phyloP scores from a whole-genome alignment of 768 basidiomycete species.

The Neoboletus subvelutipes region DNA sequence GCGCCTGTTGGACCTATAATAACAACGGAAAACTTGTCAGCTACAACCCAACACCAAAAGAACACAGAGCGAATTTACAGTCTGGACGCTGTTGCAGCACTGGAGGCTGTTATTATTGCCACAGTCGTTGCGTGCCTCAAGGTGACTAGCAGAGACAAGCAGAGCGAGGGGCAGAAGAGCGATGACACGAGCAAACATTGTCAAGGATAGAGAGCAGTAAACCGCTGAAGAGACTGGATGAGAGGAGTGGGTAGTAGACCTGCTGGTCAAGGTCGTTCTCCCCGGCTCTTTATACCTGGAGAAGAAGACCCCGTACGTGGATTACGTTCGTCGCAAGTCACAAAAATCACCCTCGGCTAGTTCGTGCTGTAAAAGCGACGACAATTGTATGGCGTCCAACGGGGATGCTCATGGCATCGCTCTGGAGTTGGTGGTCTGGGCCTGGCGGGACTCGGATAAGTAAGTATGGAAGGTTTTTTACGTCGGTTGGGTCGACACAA shows the following conservation, averaged over 20 bases:
- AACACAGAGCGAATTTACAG: not conserved
- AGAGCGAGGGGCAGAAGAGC: constrained; percentile 21
- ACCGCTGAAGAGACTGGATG: no score
- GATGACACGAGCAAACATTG: constrained; percentile 20
- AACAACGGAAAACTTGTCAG: not conserved
- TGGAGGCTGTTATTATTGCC: not conserved
- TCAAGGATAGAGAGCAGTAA: not conserved
- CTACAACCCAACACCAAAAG: no score
- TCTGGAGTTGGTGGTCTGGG: not conserved
- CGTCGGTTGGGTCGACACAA: not conserved
- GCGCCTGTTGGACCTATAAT: not conserved
- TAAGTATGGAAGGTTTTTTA: not conserved
- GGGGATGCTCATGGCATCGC: no score
- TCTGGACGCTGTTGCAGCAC: constrained; percentile 15
- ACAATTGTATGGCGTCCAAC: no score
- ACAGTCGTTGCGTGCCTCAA: constrained; percentile 5
- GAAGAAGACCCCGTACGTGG: not conserved
- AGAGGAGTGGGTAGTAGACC: not conserved
- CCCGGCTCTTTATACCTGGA: constrained; percentile 13
- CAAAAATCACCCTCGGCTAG: not conserved
- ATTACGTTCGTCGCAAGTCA: constrained; percentile 4
- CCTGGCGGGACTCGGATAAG: not conserved
- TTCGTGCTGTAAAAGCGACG: not conserved
- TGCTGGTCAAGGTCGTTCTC: not conserved
- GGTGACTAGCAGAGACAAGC: constrained; percentile 8